phyloP scores from a whole-genome alignment of 306 rosid species.

The Cucumis melo region DNA sequence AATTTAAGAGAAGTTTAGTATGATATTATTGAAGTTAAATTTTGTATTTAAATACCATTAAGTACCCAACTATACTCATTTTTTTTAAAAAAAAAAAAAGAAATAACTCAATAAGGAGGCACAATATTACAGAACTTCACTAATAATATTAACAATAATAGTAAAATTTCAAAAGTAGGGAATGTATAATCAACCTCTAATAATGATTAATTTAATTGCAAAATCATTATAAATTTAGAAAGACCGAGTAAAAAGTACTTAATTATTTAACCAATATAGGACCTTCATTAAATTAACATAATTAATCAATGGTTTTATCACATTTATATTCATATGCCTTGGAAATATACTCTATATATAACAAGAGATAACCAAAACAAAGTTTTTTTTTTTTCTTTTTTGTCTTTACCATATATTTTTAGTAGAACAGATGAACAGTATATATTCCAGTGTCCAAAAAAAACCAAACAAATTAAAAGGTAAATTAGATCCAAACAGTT shows the following conservation, averaged over 20 bases:
- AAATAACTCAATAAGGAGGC: no score
- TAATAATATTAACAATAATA: no score
- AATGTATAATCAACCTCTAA: not conserved
- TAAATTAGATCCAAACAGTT: not conserved
- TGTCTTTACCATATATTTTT: not conserved
- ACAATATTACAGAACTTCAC: no score
- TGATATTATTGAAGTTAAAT: not conserved
- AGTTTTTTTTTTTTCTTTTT: not conserved
- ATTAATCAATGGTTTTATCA: not conserved
- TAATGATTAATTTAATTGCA: not conserved
- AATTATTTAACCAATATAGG: not conserved
- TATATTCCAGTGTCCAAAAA: not conserved
- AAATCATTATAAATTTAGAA: not conserved
- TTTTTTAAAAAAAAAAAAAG: no score
- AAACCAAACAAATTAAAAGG: not conserved
- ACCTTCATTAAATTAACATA: not conserved
- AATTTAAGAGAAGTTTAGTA: not conserved
- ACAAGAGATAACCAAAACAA: not conserved
- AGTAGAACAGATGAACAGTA: not conserved
- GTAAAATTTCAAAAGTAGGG: not conserved
- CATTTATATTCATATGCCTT: not conserved
- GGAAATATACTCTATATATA: not conserved
- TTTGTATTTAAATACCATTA: not conserved
- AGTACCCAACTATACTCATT: not conserved
- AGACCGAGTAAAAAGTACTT: not conserved